phyloP scores from a whole-genome alignment of 306 rosid genomes.

The Bauhinia variegata region DNA sequence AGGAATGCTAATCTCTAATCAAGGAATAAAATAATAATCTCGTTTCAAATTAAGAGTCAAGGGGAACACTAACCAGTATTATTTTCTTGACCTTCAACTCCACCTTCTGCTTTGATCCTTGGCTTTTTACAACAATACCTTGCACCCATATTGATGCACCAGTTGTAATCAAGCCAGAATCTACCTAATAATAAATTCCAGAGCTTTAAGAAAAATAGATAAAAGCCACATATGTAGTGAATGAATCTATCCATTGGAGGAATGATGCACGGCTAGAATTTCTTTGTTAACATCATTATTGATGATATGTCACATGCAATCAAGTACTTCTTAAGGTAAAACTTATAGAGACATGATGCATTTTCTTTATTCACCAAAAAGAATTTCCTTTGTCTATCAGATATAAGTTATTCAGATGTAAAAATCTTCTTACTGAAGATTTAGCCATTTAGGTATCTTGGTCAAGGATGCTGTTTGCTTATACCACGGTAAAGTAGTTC shows the following conservation, averaged over 20 bases:
- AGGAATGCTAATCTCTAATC: neutral
- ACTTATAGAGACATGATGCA: too few species aligned
- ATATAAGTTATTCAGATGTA: neutral
- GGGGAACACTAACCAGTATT: constrained; percentile 67
- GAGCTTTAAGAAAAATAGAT: constrained; percentile 40
- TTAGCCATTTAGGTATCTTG: neutral
- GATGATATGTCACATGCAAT: neutral
- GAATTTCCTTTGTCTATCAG: neutral
- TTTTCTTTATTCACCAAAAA: too few species aligned
- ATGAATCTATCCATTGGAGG: neutral
- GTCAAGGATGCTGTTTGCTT: neutral
- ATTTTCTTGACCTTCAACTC: constrained; percentile 85
- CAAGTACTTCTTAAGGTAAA: too few species aligned
- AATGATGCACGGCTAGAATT: neutral
- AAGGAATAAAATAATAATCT: constrained; percentile 2
- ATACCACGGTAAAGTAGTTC: neutral
- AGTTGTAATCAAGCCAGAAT: constrained; percentile 71
- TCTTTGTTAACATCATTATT: neutral
- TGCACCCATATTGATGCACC: constrained; percentile 94
- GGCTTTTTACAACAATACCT: constrained; percentile 78
- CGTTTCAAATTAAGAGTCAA: constrained; percentile 7
- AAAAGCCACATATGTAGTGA: constrained; percentile 22
- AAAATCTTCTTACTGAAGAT: neutral
- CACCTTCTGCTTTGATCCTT: constrained; percentile 89
- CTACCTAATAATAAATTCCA: constrained; percentile 67